Conservation (phyloP, 768 basidiomycete species). For the Tylopilus felleus region DNA sequence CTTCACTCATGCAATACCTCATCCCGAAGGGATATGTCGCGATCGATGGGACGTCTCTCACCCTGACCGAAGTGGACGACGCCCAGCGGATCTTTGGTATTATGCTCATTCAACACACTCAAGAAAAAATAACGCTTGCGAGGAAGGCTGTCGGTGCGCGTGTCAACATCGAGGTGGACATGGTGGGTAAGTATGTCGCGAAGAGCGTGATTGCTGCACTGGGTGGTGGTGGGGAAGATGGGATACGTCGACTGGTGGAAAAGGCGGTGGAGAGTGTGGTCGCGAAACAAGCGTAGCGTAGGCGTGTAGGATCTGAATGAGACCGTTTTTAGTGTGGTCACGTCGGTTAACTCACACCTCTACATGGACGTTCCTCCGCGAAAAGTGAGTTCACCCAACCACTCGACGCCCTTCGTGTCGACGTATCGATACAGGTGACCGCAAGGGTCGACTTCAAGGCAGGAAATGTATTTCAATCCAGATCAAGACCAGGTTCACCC, state of each 20-base stretch:
- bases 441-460: slow-evolving; percentile 46
- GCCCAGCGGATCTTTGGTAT: slow-evolving; percentile 65
- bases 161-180: slow-evolving; percentile 95
- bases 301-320: background rate
- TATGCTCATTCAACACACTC: slow-evolving; percentile 96
- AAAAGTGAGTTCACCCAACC: slow-evolving; percentile 39
- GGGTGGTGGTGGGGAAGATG: slow-evolving; percentile 49
- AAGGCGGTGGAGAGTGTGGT: slow-evolving; percentile 52
- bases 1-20: slow-evolving; percentile 73
- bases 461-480: slow-evolving; percentile 27
- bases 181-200: slow-evolving; percentile 88
- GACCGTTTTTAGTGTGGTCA: background rate
- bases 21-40: slow-evolving; percentile 94
- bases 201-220: slow-evolving; percentile 76
- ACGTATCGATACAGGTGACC: slow-evolving; percentile 43
- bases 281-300: background rate
- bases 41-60: slow-evolving; percentile 92
- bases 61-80: slow-evolving; percentile 78
- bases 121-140: slow-evolving; percentile 78
- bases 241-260: slow-evolving; percentile 49
- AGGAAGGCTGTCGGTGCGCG: slow-evolving; percentile 71
- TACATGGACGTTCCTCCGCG: slow-evolving; percentile 40
- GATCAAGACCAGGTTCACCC: slow-evolving; percentile 50
- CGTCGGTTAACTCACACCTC: background rate
- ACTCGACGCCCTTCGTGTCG: slow-evolving; percentile 4